These are phyloP conservation scores for Leishmania mexicana DNA, from an alignment of 208 protist species.

Conservation along the genomic window DNA sequence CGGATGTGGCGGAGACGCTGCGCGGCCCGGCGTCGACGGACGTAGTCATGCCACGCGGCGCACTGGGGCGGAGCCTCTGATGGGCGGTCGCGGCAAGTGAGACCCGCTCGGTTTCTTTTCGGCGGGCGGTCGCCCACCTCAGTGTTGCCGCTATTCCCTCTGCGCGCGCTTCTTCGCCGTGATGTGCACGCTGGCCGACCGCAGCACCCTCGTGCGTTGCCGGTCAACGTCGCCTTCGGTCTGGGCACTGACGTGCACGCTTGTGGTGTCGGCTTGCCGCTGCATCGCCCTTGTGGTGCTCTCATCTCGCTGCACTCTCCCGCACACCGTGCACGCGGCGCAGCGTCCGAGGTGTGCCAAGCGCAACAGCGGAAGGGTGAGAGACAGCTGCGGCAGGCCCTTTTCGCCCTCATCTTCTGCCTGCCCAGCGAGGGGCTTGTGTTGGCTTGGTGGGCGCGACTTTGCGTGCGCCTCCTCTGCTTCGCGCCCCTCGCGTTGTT, in stretches of 20 bases:
- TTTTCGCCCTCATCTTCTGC: not conserved
- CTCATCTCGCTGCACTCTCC: not conserved
- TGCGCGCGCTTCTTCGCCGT: not conserved
- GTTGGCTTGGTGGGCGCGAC: no score
- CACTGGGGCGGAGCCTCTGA: not conserved
- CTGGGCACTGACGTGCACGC: not conserved
- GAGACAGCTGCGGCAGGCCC: not conserved
- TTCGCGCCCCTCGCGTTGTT: not conserved
- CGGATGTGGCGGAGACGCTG: not conserved
- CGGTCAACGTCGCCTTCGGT: not conserved
- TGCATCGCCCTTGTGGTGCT: not conserved
- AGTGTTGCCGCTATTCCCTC: not conserved
- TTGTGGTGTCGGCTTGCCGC: not conserved
- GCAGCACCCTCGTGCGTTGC: not conserved
- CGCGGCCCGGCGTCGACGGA: not conserved
- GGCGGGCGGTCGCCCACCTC: no score
- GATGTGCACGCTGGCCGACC: not conserved
- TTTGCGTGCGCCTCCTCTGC: no score
- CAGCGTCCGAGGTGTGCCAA: no score
- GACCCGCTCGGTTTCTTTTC: not conserved
- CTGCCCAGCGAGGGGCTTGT: not conserved
- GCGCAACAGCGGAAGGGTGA: not conserved
- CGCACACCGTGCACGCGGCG: no score
- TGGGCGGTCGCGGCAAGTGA: not conserved
- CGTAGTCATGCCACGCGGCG: not conserved